Conservation (phyloP, 495 filamentous ascomycete genomes). For the Pyronema domesticum region DNA sequence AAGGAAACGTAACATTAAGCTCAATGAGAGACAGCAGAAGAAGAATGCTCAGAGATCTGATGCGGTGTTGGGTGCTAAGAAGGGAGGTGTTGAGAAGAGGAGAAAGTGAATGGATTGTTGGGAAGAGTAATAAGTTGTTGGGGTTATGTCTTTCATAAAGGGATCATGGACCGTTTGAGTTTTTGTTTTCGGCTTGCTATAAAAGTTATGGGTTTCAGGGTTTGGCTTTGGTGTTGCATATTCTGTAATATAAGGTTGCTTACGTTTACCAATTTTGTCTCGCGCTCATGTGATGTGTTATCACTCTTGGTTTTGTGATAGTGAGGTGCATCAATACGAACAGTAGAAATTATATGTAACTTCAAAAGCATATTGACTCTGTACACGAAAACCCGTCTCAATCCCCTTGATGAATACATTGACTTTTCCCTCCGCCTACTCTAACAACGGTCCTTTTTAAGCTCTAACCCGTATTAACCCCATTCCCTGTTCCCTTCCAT, state of each 20-base stretch:
- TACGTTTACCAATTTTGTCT: not conserved
- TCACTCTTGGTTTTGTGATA: too few species aligned
- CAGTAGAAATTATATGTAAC: too few species aligned
- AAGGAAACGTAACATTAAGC: conserved; percentile 44
- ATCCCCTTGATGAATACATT: too few species aligned
- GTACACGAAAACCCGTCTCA: too few species aligned
- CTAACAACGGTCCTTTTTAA: not conserved
- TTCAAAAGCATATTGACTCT: too few species aligned
- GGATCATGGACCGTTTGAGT: not conserved
- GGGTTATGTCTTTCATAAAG: not conserved
- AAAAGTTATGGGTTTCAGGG: not conserved
- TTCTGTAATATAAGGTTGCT: not conserved
- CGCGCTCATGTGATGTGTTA: not conserved
- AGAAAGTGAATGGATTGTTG: not conserved
- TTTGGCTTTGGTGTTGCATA: not conserved
- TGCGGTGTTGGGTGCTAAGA: conserved; percentile 15
- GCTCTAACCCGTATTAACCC: not conserved
- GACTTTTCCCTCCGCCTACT: not conserved
- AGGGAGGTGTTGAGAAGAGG: conserved; percentile 13
- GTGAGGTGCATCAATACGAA: too few species aligned
- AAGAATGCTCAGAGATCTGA: conserved; percentile 41
- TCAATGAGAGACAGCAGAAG: conserved; percentile 54
- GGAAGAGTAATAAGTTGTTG: not conserved
- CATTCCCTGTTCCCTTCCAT: not conserved
- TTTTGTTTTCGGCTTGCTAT: not conserved